These are phyloP conservation scores for Prunus kanzakura DNA, from an alignment of 306 rosid species.

Conservation along the genomic window DNA sequence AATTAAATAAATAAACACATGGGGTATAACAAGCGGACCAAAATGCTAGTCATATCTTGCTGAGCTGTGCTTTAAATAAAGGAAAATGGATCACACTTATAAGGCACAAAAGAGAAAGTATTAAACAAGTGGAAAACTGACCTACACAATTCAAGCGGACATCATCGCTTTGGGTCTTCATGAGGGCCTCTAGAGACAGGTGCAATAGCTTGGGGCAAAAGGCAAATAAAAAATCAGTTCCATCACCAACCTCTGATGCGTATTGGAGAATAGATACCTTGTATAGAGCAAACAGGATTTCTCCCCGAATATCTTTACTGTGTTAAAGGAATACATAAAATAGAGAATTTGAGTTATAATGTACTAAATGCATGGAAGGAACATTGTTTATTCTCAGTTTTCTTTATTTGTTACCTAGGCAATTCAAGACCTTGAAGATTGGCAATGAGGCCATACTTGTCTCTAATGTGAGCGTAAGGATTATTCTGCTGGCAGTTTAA, in stretches of 20 bases:
- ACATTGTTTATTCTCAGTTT: neutral
- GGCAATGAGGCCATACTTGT: slow-evolving; percentile 45
- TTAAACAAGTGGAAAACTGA: slow-evolving; percentile 31
- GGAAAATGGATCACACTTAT: neutral
- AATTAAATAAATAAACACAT: neutral
- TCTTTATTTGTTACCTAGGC: slow-evolving; percentile 55
- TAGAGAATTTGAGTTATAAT: neutral
- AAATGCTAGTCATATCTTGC: neutral
- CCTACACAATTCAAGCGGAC: slow-evolving; percentile 88
- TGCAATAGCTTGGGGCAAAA: slow-evolving; percentile 66
- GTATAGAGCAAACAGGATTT: slow-evolving; percentile 77
- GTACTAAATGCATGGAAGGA: neutral
- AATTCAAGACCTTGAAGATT: slow-evolving; percentile 80
- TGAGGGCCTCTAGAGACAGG: slow-evolving; percentile 68
- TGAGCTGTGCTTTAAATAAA: neutral
- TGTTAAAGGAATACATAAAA: slow-evolving; percentile 9
- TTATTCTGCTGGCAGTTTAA: slow-evolving; percentile 54
- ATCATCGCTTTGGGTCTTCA: slow-evolving; percentile 79
- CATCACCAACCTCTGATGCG: slow-evolving; percentile 47
- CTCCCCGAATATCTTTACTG: slow-evolving; percentile 93
- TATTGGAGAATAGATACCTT: slow-evolving; percentile 52
- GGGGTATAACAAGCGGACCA: neutral
- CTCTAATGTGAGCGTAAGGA: slow-evolving; percentile 49
- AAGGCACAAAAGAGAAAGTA: neutral
- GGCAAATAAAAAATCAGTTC: slow-evolving; percentile 49